Base-by-base conservation (phyloP, 495 filamentous ascomycete species). In the Talaromyces stipitatus region DNA sequence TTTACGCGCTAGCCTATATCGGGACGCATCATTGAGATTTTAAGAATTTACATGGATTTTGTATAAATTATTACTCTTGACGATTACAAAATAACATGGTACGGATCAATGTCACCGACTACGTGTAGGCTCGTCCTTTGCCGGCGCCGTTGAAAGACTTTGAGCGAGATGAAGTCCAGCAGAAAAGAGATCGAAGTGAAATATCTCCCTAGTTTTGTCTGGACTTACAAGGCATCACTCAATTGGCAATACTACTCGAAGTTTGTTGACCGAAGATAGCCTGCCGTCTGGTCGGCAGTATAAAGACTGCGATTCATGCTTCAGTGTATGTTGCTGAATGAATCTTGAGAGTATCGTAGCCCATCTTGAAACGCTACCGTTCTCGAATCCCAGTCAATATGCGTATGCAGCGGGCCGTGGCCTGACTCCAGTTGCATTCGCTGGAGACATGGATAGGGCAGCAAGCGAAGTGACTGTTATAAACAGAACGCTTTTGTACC, bases 391-490 rank as follows among this genome's bases (percentile, higher is more conserved):
- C 76, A 79, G 53, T 79, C 77, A 1, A 69, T 76, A 60, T 81
- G 77, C 4, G 81, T 81, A 1, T 78, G 75, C 71, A 83, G 16
- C 82, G 70, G 28, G 76, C 74, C 28, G 70, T 69, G 10, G 64
- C 64, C 16, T 76, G 70, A 22, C 66, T 72, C 80, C 75, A 14
- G 78, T 62, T 29, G 68, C 72, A 20, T 67, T 61, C 7, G 72
- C 75, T 33, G 80, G 74, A 14, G 87, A 6, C 81, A 72, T 1
- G 85, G 82, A 58, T 89, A 89, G 61, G 88, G 83, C 10, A 88
- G 72, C 12, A 90, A 62, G 2, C 86, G 77, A 3, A 87, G 69
- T 89, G 85, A 54, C 83, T 82, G 56, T 82, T 78, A 56, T 80
- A 68, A 2, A 80, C 82, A 10, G 75, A 78, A 57, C 85, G 82